Conservation (phyloP, 2,329 filamentous ascomycete genomes). For the Pseudocercospora musae region DNA sequence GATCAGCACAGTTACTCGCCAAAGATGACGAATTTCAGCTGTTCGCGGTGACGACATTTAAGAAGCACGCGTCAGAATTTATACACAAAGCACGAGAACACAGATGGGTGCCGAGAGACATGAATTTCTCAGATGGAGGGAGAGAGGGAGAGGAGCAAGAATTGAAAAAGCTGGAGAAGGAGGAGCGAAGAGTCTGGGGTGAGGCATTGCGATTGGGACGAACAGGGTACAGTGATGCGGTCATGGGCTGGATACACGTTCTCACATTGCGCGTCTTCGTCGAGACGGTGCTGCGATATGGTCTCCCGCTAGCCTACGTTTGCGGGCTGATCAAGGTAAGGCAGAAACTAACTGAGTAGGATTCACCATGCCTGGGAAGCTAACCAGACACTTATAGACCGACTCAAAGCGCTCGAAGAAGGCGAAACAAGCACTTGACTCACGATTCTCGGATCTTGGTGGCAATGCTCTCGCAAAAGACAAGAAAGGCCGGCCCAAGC, state of each 20-base stretch:
- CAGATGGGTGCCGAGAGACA: constrained; percentile 92
- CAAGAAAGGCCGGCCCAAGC: constrained; percentile 86
- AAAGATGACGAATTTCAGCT: constrained; percentile 87
- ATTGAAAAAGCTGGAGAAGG: constrained; percentile 73
- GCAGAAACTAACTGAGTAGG: not conserved
- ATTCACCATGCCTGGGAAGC: not conserved
- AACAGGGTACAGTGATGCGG: constrained; percentile 92
- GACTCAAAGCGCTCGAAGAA: constrained; percentile 79
- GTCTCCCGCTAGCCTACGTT: constrained; percentile 84
- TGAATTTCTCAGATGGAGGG: constrained; percentile 86
- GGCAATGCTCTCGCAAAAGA: constrained; percentile 92
- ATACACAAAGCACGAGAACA: constrained; percentile 87
- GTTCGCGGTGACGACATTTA: constrained; percentile 87
- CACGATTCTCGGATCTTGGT: constrained; percentile 83
- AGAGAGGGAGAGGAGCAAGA: constrained; percentile 86
- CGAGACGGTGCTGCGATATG: constrained; percentile 95
- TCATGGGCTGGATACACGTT: constrained; percentile 95
- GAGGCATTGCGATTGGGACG: constrained; percentile 82
- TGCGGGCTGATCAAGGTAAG: constrained; percentile 76
- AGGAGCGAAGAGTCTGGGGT: constrained; percentile 89
- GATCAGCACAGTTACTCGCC: constrained; percentile 75
- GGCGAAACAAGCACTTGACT: constrained; percentile 64
- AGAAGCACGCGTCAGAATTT: constrained; percentile 84
- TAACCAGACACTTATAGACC: constrained; percentile 55
- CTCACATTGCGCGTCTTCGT: constrained; percentile 91